Percentiles rank a stretch among this genome's conserved stretches.
Conservation (phyloP, 2,329 filamentous ascomycete genomes). For the Nemania bipapillata region DNA sequence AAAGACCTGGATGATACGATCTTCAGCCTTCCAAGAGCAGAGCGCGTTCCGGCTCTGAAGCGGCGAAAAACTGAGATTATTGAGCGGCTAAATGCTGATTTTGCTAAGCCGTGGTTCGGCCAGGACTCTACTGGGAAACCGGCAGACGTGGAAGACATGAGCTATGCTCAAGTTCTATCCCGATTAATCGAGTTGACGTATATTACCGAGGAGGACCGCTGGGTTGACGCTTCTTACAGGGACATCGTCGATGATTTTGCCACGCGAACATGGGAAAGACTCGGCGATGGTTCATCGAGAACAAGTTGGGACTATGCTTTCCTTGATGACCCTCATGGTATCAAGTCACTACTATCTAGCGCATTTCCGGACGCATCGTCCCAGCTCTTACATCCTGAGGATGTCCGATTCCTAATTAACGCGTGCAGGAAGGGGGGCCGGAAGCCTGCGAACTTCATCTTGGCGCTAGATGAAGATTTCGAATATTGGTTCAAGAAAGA, state of each 20-base stretch:
- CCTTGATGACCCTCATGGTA: neutral
- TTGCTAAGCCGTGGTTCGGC: slow-evolving; percentile 97
- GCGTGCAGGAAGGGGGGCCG: slow-evolving; percentile 90
- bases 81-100: slow-evolving; percentile 93
- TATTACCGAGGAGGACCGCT: slow-evolving; percentile 86
- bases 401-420: slow-evolving; percentile 94
- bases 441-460: slow-evolving; percentile 97
- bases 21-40: slow-evolving; percentile 94
- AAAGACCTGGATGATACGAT: slow-evolving; percentile 99
- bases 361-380: slow-evolving; percentile 85
- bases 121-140: slow-evolving; percentile 81
- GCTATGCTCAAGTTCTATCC: slow-evolving; percentile 85
- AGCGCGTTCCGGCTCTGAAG: slow-evolving; percentile 86
- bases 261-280: slow-evolving; percentile 3
- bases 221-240: slow-evolving; percentile 84
- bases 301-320: neutral
- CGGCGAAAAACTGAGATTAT: slow-evolving; percentile 84
- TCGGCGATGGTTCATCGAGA: neutral
- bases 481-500: slow-evolving; percentile 99
- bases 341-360: neutral
- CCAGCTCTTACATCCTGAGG: slow-evolving; percentile 96
- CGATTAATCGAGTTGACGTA: slow-evolving; percentile 91
- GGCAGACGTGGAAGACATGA: slow-evolving; percentile 94
- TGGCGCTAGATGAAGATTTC: slow-evolving; percentile 91
- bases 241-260: neutral